Percentiles rank a stretch among this genome's conserved stretches.
These are phyloP conservation scores for Solanum chacoense DNA, from an alignment of 305 asterid genomes.

Conservation along the genomic window DNA sequence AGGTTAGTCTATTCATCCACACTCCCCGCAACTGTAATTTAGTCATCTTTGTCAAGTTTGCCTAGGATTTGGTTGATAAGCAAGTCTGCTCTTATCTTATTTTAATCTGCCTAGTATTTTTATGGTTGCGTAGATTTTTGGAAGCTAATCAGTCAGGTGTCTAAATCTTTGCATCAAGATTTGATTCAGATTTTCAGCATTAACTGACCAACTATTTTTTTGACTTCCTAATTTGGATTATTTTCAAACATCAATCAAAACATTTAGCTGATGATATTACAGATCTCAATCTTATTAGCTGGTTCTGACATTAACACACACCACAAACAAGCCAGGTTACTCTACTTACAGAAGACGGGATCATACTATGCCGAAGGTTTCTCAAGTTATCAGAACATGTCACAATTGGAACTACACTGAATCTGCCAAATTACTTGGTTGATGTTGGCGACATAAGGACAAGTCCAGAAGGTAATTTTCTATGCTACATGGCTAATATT, in stretches of 20 bases:
- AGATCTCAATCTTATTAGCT: not conserved
- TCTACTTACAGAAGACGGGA: conserved; percentile 21
- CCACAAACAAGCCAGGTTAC: conserved; percentile 15
- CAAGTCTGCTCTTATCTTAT: not conserved
- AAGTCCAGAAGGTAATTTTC: conserved; percentile 12
- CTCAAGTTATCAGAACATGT: conserved; percentile 20
- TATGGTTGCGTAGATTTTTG: not conserved
- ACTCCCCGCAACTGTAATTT: not conserved
- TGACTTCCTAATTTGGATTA: not conserved
- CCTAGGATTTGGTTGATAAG: not conserved
- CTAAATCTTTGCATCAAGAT: not conserved
- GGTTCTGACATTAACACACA: not conserved
- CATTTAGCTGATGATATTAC: not conserved
- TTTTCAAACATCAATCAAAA: not conserved
- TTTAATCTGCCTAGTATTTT: not conserved
- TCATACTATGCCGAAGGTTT: conserved; percentile 6
- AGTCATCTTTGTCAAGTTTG: not conserved
- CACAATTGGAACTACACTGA: conserved; percentile 13
- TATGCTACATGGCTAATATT: not conserved
- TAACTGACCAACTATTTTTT: not conserved
- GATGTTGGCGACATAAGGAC: conserved; percentile 18
- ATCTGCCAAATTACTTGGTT: conserved; percentile 16
- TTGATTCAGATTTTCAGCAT: not conserved
- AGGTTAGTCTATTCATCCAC: conserved; percentile 8
- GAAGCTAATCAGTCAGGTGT: not conserved